phyloP scores from a whole-genome alignment of 192 early-diverging fungal genomes.

The Gigaspora rosea region DNA sequence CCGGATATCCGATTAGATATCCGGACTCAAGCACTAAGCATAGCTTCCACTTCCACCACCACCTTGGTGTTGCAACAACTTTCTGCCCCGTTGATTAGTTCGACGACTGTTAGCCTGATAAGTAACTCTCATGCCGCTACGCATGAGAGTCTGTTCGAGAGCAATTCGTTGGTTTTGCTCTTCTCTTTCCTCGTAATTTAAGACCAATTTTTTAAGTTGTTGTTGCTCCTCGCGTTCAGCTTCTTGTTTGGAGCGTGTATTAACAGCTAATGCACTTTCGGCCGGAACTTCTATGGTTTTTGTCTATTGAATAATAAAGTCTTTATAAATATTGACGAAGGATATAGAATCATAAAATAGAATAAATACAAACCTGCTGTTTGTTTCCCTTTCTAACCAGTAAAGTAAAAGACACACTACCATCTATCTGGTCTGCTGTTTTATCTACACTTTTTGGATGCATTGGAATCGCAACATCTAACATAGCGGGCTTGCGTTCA shows the following conservation, averaged over 20 bases:
- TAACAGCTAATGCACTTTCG: conserved; percentile 81
- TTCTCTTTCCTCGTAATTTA: conserved; percentile 87
- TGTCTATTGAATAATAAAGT: conserved; percentile 35
- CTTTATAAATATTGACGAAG: no score
- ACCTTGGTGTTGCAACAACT: conserved; percentile 8
- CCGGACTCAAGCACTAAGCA: neutral
- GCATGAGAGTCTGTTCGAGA: conserved; percentile 22
- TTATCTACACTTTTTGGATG: conserved; percentile 46
- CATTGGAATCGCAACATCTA: conserved; percentile 92
- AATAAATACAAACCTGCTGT: conserved; percentile 56
- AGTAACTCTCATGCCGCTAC: conserved; percentile 21
- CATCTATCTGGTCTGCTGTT: conserved; percentile 35
- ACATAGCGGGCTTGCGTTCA: conserved; percentile 71
- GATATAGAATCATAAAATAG: no score
- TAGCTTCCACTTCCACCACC: conserved; percentile 8
- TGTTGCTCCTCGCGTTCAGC: conserved; percentile 85
- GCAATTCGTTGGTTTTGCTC: conserved; percentile 50
- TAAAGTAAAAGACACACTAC: conserved; percentile 75
- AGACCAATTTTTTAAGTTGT: conserved; percentile 88
- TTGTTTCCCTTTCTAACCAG: conserved; percentile 86
- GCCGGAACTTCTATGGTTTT: conserved; percentile 79
- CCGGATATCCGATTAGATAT: no score
- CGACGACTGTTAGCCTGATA: conserved; percentile 28
- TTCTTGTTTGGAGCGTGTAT: conserved; percentile 81
- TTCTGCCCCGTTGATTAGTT: conserved; percentile 20